Evolutionary conservation across 495 filamentous ascomycete species (phyloP).

Genomic region (Aspergillus nanangensis): DNA sequence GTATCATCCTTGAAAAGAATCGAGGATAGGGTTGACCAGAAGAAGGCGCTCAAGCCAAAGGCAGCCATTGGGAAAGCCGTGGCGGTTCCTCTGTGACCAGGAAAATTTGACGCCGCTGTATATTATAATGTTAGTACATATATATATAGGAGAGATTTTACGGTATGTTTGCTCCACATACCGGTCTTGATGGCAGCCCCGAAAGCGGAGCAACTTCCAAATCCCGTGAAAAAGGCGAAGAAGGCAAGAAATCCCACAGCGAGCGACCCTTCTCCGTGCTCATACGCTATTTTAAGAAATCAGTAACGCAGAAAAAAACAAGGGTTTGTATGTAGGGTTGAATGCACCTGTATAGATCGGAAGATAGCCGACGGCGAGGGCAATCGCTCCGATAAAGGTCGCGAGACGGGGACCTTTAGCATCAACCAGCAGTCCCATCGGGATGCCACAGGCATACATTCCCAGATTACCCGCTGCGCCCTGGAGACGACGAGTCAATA

Average conservation of each 20-base stretch:
- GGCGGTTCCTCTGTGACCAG: constrained; percentile 83
- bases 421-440: constrained; percentile 84
- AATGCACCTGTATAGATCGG: constrained; percentile 62
- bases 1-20: constrained; percentile 83
- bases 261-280: constrained; percentile 51
- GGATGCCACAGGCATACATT: constrained; percentile 91
- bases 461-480: constrained; percentile 90
- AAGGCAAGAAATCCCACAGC: constrained; percentile 69
- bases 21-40: constrained; percentile 78
- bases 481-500: constrained; percentile 32
- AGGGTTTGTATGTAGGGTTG: background rate
- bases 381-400: constrained; percentile 66
- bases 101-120: constrained; percentile 84
- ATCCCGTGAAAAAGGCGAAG: constrained; percentile 77
- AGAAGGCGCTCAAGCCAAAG: constrained; percentile 93
- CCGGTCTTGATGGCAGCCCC: constrained; percentile 76
- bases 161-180: too few species aligned
- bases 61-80: constrained; percentile 89
- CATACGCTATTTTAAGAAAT: constrained; percentile 33
- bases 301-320: background rate
- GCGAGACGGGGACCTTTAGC: constrained; percentile 72
- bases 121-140: background rate
- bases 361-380: constrained; percentile 74
- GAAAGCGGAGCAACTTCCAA: constrained; percentile 86
- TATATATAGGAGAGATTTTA: too few species aligned